phyloP scores from a whole-genome alignment of 768 basidiomycete species.

The Phylloporus arenicola region DNA sequence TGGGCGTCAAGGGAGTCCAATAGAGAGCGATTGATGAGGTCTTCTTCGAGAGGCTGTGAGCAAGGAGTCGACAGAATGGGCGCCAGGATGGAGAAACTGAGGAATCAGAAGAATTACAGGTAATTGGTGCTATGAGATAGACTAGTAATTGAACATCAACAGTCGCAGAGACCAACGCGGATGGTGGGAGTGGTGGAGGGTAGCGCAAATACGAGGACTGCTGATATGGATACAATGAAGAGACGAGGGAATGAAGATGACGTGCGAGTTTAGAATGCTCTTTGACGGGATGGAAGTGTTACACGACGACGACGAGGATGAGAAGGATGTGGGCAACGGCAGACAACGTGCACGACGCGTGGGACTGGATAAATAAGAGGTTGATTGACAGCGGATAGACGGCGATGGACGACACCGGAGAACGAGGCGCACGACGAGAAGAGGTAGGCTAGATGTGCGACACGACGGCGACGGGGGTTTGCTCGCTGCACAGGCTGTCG shows the following conservation, averaged over 20 bases:
- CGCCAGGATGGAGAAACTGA: constrained; percentile 45
- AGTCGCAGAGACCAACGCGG: constrained; percentile 31
- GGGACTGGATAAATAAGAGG: constrained; percentile 34
- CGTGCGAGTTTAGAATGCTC: constrained; percentile 25
- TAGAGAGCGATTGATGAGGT: constrained; percentile 80
- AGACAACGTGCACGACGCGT: constrained; percentile 46
- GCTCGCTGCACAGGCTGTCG: constrained; percentile 43
- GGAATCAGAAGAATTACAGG: constrained; percentile 26
- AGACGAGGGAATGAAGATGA: constrained; percentile 22
- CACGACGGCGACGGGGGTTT: constrained; percentile 37
- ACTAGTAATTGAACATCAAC: constrained; percentile 39
- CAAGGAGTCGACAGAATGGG: constrained; percentile 29
- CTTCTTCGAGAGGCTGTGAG: constrained; percentile 49
- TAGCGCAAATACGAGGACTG: constrained; percentile 32
- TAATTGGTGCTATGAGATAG: constrained; percentile 25
- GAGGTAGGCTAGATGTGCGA: constrained; percentile 25
- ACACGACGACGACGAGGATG: constrained; percentile 25
- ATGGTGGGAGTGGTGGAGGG: constrained; percentile 27
- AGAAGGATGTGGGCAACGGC: constrained; percentile 14
- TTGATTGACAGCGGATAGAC: constrained; percentile 19
- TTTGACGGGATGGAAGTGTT: constrained; percentile 24
- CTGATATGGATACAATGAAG: constrained; percentile 42
- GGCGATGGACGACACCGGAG: constrained; percentile 22
- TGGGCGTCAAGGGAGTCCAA: constrained; percentile 79
- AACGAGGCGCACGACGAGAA: constrained; percentile 17